Conservation (phyloP, 2,329 filamentous ascomycete species). For the Lachnellula suecica region DNA sequence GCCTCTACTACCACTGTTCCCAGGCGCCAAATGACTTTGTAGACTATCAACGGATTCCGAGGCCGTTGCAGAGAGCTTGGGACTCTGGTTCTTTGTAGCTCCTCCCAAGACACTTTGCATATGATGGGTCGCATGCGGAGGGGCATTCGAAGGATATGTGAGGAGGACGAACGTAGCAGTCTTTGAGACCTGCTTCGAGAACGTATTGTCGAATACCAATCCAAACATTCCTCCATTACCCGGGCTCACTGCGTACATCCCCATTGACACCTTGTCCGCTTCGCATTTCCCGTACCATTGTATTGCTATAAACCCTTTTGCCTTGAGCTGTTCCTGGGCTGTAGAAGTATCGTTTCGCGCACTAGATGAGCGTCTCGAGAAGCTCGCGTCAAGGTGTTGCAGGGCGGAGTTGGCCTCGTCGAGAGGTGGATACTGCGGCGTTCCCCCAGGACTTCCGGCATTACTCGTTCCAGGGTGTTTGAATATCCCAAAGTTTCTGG, state of each 20-base stretch:
- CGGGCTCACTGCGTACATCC: conserved; percentile 74
- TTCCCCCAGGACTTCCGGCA: conserved; percentile 18
- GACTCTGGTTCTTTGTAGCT: conserved; percentile 42
- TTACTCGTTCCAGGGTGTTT: conserved; percentile 76
- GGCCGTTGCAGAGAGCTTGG: conserved; percentile 43
- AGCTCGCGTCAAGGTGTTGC: conserved; percentile 23
- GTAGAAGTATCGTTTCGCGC: conserved; percentile 58
- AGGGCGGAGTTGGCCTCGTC: conserved; percentile 25
- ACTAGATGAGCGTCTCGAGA: conserved; percentile 35
- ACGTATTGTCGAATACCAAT: conserved; percentile 97
- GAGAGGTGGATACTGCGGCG: conserved; percentile 12
- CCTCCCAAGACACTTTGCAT: conserved; percentile 55
- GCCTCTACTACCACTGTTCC: conserved; percentile 36
- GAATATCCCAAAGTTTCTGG: conserved; percentile 91
- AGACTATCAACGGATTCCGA: conserved; percentile 62
- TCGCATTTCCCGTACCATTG: conserved; percentile 95
- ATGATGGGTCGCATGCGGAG: conserved; percentile 73
- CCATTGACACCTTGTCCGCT: conserved; percentile 91
- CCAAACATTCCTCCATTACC: conserved; percentile 91
- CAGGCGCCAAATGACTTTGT: conserved; percentile 44
- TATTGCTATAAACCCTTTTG: conserved; percentile 67
- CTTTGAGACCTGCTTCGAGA: conserved; percentile 93
- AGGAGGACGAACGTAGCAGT: conserved; percentile 92
- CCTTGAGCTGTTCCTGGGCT: conserved; percentile 61
- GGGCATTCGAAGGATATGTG: conserved; percentile 82